These are phyloP conservation scores for Dothidotthia symphoricarpi DNA, from an alignment of 2,329 filamentous ascomycete species.

Conservation along the genomic window DNA sequence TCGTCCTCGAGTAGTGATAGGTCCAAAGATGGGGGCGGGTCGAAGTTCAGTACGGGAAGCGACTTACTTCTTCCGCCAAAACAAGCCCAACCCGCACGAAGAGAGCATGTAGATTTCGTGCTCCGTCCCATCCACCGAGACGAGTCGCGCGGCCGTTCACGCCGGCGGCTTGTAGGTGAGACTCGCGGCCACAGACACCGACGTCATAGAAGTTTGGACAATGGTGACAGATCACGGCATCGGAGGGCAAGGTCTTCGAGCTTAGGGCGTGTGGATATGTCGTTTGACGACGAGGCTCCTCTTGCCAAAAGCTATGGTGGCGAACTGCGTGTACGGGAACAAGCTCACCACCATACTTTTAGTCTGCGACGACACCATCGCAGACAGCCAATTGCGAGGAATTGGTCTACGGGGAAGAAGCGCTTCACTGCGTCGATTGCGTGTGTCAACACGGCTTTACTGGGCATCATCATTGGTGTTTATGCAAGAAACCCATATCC, in stretches of 20 bases:
- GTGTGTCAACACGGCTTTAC: conserved; percentile 69
- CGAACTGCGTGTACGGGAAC: conserved; percentile 23
- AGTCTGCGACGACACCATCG: conserved; percentile 50
- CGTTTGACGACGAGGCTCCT: conserved; percentile 20
- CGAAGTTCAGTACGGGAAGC: conserved; percentile 17
- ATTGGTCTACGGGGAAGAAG: conserved; percentile 68
- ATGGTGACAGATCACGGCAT: conserved; percentile 7
- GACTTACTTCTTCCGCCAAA: conserved; percentile 25
- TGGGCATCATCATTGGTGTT: conserved; percentile 70
- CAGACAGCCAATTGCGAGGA: conserved; percentile 66
- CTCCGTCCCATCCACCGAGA: conserved; percentile 26
- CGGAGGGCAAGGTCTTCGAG: conserved; percentile 9
- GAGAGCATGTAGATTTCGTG: conserved; percentile 34
- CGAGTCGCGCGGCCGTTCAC: conserved; percentile 26
- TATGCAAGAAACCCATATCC: conserved; percentile 49
- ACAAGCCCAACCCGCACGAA: conserved; percentile 17
- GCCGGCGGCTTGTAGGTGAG: conserved; percentile 8
- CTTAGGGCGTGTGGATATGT: conserved; percentile 12
- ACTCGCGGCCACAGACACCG: conserved; percentile 8
- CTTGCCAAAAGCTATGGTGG: conserved; percentile 14
- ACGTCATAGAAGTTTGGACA: conserved; percentile 12
- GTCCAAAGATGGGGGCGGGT: conserved; percentile 4
- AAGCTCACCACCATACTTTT: conserved; percentile 38
- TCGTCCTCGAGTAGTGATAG: conserved; percentile 10
- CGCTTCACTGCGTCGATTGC: conserved; percentile 66